Evolutionary conservation across 2,329 filamentous ascomycete species (phyloP), one percentile per base, ranked within the genome.

Genomic region (Aureobasidium subglaciale): DNA sequence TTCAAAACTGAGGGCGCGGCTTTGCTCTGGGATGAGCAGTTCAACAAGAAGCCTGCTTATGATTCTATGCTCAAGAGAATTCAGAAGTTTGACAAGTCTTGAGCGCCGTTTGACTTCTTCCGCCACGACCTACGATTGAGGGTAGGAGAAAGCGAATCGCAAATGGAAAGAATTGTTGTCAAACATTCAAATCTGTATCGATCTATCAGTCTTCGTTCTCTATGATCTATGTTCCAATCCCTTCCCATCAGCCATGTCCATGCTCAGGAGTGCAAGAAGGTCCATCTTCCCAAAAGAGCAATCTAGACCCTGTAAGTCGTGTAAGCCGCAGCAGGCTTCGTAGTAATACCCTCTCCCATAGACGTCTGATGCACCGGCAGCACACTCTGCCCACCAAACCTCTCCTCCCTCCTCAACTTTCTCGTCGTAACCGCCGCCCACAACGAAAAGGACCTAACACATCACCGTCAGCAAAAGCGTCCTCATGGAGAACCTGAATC

Each of bases 21-120:
- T 16, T 61, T 62, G 49, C 67, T 76, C 3, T 79, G 73, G 74
- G 73, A 78, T 60, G 68, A 70, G 40, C 70, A 75, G 46, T 65
- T 73, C 35, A 60, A 65, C 48, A 76, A 73, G 69, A 79, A 79
- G 68, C 71, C 73, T 20, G 74, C 73, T 13, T 76, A 75, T 58
- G 32, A 45, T 38, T 46, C 57, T 18, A 34, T 46, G 0, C 40
- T 55, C 53, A 55, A 46, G 35, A 55, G 30, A n/a, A 45, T 55
- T 4, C 29, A 46, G 24, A 6, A 20, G 2, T 52, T 18, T 11
- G 18, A 15, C 18, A 49, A 27, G 22, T 27, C 45, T 37, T 49
- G 30, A 49, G 42, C 13, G n/a, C 6, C 32, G 3, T 13, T 10
- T 15, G 32, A 35, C 11, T 35, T 4, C n/a, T 10, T 6, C 10